Base-by-base conservation (phyloP, 2,329 filamentous ascomycete species). In the Trichothecium sympodiale region DNA sequence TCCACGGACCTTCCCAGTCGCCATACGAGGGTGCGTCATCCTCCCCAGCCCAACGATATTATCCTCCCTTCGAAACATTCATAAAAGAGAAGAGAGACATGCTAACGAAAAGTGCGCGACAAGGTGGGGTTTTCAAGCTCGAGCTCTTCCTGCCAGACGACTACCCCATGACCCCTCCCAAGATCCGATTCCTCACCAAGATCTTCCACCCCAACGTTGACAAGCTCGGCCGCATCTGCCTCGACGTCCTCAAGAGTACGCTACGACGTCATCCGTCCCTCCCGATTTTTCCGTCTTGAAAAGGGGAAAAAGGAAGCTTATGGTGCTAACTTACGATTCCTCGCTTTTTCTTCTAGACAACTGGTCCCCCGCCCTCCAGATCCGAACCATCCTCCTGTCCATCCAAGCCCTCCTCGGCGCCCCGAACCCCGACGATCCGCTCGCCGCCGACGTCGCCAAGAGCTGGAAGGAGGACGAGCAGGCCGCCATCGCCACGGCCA, bases 191-290 rank as follows among this genome's bases (percentile, higher is more conserved):
- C 63, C 71, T 98, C 35, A 98, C 93, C 50, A 95, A 94, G 65
- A 96, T 98, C 60, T 98, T 96, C 63, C 93, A 98, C 59, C 91
- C 91, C 35, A 98, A 98, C 59, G 95, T 98, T 49, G 91, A 98
- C 59, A 93, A 93, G 62, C 77, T 98, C 3, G 91, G 91, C 41
- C 83, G 91, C 41, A 98, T 98, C 62, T 98, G 93, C 56, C 67
- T 98, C 34, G 91, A 98, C 56, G 91, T 98, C 25, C 65, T 98
- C 39, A 98, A 98, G 70, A 94, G 91, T 94, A 67, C 48, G 74
- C 43, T 38, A 40, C 38, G 32, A 30, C 17, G n/a, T n/a, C 33
- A 16, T 27, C 27, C 6, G 16, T 12, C 25, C 36, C 29, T 20
- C n/a, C 15, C 20, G 6, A 6, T 25, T 25, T 25, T 25, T 25